Percentiles rank a stretch among this genome's conserved stretches.
Conservation (phyloP, 1,284 basidiomycete genomes). For the Chalciporus sp. region DNA sequence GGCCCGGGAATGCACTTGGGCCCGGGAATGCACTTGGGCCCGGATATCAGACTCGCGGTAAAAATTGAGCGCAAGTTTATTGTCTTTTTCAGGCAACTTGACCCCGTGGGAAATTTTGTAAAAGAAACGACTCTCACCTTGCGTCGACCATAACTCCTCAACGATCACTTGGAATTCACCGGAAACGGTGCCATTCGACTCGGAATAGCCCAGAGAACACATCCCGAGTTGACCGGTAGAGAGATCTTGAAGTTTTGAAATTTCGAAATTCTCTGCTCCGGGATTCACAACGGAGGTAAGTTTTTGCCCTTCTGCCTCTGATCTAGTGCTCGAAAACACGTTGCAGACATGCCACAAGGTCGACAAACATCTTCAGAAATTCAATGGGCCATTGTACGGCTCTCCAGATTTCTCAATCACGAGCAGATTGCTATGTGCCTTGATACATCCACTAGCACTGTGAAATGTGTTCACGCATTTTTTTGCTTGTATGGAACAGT, state of each 20-base stretch:
- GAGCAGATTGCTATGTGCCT: slow-evolving; percentile 1
- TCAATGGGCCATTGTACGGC: too few relatives aligned
- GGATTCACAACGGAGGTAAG: neutral
- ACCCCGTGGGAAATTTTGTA: too few relatives aligned
- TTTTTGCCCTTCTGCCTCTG: neutral
- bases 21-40: too few relatives aligned
- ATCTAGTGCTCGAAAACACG: neutral
- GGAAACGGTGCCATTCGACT: neutral
- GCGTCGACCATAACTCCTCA: too few relatives aligned
- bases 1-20: too few relatives aligned
- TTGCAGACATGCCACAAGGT: neutral
- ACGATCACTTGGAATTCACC: too few relatives aligned
- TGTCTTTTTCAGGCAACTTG: too few relatives aligned
- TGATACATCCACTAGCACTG: neutral
- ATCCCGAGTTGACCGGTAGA: neutral
- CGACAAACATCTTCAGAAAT: neutral
- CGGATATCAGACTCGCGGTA: too few relatives aligned
- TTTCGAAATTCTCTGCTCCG: neutral
- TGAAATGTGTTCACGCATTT: neutral
- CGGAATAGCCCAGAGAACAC: neutral
- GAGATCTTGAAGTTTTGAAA: neutral
- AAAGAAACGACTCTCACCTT: too few relatives aligned
- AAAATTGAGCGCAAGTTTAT: too few relatives aligned
- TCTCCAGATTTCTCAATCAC: neutral
- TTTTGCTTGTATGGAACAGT: slow-evolving; percentile 3